Evolutionary conservation across 1,284 basidiomycete species (phyloP).

Genomic region (Ganoderma leucocontextum): DNA sequence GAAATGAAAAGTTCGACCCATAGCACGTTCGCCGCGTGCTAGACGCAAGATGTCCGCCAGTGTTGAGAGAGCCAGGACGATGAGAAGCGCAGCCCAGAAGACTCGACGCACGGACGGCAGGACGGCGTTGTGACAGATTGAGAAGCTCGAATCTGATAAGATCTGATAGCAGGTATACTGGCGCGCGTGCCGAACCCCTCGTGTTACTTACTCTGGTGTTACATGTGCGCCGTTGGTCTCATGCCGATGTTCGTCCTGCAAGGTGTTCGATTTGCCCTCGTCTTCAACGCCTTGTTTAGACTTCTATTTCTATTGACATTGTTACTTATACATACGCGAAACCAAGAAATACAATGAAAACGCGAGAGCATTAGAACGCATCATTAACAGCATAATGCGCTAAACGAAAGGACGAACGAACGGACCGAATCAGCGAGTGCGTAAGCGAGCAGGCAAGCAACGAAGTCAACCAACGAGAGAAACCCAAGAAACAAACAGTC

Average conservation of each 20-base stretch:
- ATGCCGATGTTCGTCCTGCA: too few relatives aligned
- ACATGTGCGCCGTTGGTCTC: too few relatives aligned
- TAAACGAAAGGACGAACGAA: conserved; percentile 8
- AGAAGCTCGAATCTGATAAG: too few relatives aligned
- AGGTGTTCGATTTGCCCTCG: too few relatives aligned
- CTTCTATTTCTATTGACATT: background rate
- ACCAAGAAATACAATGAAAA: background rate
- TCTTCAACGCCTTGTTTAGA: too few relatives aligned
- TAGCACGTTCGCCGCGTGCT: background rate
- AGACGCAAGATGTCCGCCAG: background rate
- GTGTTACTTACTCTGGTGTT: too few relatives aligned
- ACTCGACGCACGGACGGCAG: too few relatives aligned
- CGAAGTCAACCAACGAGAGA: background rate
- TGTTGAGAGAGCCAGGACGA: background rate
- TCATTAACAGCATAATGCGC: background rate
- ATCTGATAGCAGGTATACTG: too few relatives aligned
- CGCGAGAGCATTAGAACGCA: conserved; percentile 8
- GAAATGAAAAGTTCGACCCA: background rate
- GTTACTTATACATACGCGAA: background rate
- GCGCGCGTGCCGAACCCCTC: too few relatives aligned
- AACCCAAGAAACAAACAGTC: conserved; percentile 7
- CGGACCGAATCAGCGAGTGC: background rate
- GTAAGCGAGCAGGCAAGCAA: background rate
- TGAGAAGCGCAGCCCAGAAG: background rate
- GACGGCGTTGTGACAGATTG: too few relatives aligned